Evolutionary conservation across 2,329 filamentous ascomycete genomes (phyloP).

Genomic region (Ophiostoma piceae): DNA sequence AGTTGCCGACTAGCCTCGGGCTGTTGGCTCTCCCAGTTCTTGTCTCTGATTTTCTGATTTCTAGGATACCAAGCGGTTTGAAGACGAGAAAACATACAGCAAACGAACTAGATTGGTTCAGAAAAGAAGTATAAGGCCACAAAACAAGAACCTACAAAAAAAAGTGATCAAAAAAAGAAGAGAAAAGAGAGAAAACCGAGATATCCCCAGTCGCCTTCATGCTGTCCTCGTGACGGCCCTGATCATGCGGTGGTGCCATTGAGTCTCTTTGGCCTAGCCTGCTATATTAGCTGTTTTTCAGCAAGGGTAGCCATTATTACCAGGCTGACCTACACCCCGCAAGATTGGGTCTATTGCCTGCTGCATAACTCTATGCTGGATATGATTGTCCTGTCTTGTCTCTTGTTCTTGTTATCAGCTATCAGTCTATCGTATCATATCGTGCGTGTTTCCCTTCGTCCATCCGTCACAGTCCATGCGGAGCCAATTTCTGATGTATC

Average conservation of each 20-base stretch:
- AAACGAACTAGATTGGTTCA: background rate
- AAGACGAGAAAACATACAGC: background rate
- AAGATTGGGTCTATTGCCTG: background rate
- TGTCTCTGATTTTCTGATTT: background rate
- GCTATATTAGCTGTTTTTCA: background rate
- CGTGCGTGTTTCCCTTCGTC: background rate
- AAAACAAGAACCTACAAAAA: background rate
- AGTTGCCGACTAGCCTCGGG: constrained; percentile 5
- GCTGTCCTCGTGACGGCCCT: background rate
- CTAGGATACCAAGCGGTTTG: background rate
- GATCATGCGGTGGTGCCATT: constrained; percentile 8
- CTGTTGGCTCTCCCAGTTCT: background rate
- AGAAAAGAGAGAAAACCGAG: background rate
- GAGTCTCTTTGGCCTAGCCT: background rate
- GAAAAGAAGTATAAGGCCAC: background rate
- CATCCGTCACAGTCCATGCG: constrained; percentile 1
- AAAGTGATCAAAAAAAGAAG: background rate
- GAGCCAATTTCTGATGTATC: background rate
- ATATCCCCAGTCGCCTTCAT: background rate
- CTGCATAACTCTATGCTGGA: background rate
- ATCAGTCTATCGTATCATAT: background rate
- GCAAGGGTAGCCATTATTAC: background rate
- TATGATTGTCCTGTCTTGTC: background rate
- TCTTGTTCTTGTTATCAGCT: background rate
- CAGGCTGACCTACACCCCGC: background rate